Evolutionary conservation across 352 stramenopile species (phyloP), one percentile per base, ranked within the genome.

Genomic region (Pilasporangium apinafurcum): DNA sequence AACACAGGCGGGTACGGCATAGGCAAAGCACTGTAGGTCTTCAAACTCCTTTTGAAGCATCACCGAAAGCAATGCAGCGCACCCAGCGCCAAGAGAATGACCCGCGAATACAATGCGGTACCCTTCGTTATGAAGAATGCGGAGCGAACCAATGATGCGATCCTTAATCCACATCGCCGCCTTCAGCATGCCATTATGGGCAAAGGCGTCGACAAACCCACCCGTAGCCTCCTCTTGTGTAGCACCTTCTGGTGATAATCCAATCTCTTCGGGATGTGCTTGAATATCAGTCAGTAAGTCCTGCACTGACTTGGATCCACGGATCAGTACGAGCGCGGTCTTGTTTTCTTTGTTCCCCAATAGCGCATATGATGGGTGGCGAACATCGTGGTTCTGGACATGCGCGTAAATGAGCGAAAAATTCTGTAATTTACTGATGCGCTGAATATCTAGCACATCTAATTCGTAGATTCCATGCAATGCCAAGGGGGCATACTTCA

Each of bases 31-130:
- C 37, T 86, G 65, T 3, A 94, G 53, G 28, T 82, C 62, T 12
- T 75, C 70, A 30, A 94, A 94, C 48, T 92, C 80, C 42, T 88
- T 86, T 35, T 92, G 79, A 5, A 94, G 68, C 77, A 94, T 94
- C 9, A 94, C 57, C 1, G 82, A 77, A 17, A 94, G 48, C 21
- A 94, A 50, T 9, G 77, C 65, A 5, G 82, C 82, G 48, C 81
- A 90, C 0, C 82, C 82, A 36, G 71, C 82, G 29, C 82, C 82
- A 16, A 94, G 62, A 5, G 82, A 94, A 41, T 94, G 82, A 9
- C 82, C 82, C 1, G 78, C 72, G 33, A 94, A 78, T 0, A 89
- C 76, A 43, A 94, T 82, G 18, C 83, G 65, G 44, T 92, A 94
- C 2, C 82, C 82, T 65, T 88, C 70, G 8, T 68, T 58, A 44